Conservation (phyloP, 2,329 filamentous ascomycete genomes). For the Hirsutella rhossiliensis region DNA sequence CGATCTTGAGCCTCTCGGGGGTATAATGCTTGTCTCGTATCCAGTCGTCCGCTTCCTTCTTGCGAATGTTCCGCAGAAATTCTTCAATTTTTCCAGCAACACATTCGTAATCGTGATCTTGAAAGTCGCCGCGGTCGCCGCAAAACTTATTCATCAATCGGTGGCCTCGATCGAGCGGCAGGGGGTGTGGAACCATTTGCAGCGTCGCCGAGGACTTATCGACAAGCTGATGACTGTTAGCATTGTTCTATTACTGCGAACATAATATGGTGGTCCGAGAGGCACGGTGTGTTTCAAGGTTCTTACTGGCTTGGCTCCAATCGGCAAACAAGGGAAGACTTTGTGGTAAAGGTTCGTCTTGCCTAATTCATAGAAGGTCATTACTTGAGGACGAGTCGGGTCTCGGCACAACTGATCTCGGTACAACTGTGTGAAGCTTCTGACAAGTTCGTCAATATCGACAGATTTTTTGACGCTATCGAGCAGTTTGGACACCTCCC, state of each 20-base stretch:
- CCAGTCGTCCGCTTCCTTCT: conserved; percentile 5
- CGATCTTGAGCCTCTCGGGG: conserved; percentile 14
- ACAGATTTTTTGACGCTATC: conserved; percentile 6
- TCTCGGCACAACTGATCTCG: conserved; percentile 2
- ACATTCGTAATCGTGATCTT: conserved; percentile 6
- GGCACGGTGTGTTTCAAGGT: no score
- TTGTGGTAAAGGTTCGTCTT: conserved; percentile 9
- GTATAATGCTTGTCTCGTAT: conserved; percentile 13
- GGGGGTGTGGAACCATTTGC: conserved; percentile 10
- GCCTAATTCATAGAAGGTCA: conserved; percentile 12
- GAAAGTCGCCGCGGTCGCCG: no score
- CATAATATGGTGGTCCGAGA: no score
- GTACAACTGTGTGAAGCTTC: conserved; percentile 7
- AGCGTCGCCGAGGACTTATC: conserved; percentile 11
- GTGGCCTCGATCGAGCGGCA: conserved; percentile 12
- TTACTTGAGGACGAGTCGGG: conserved; percentile 4
- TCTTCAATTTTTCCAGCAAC: not conserved
- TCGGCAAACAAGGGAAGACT: conserved; percentile 5
- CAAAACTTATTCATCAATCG: conserved; percentile 15
- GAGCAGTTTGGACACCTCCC: conserved; percentile 7
- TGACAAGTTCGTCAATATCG: conserved; percentile 9
- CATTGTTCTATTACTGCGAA: not conserved
- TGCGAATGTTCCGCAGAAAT: conserved; percentile 7
- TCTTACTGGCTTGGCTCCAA: not conserved
- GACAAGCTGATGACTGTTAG: conserved; percentile 10